Base-by-base conservation (phyloP, 176 grass and related monocot genomes). In the Rhynchospora pubera region DNA sequence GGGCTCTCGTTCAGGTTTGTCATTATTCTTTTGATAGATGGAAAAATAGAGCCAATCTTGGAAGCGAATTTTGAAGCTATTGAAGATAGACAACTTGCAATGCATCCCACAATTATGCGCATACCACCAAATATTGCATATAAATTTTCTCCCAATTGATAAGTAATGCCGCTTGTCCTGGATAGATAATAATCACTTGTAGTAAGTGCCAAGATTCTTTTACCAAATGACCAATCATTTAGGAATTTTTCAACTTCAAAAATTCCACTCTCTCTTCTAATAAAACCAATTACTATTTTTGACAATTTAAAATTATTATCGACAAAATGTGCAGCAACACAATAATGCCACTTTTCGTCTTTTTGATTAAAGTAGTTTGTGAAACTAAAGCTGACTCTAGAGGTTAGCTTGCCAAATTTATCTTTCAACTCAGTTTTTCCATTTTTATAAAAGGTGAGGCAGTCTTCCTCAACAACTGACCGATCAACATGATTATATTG, bases 281-380 rank as follows among this genome's bases (percentile, higher is more conserved):
- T 10, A n/a, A 46, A 23, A 15, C 68, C 23, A 73, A 73, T 73
- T 48, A 73, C n/a, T 73, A 39, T 73, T 73, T 73, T 73, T 2
- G 10, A 2, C 16, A 73, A 44, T 45, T 11, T 73, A 6, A 50
- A 73, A 45, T 73, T 32, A 50, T 50, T 45, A 73, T 73, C 32
- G 8, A 73, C 9, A 73, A 73, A 73, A 73, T 73, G 42, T 73
- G 42, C 68, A 19, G 34, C 39, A 73, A 73, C 68, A 48, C 23
- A 16, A 6, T n/a, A 44, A 44, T 2, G 9, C 0, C 0, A 1
- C 3, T 1, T 47, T 5, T 10, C 0, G 0, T 11, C 12, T 73
- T 48, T 34, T 22, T 15, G 23, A 44, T 73, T 32, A 43, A 2
- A 9, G 68, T 0, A 73, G 1, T 0, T 2, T 0, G 6, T 30